A percentile compares a stretch with the other conserved stretches of the same genome.
Evolutionary conservation across 768 basidiomycete species (phyloP).

Genomic region (Mycena rebaudengoi): DNA sequence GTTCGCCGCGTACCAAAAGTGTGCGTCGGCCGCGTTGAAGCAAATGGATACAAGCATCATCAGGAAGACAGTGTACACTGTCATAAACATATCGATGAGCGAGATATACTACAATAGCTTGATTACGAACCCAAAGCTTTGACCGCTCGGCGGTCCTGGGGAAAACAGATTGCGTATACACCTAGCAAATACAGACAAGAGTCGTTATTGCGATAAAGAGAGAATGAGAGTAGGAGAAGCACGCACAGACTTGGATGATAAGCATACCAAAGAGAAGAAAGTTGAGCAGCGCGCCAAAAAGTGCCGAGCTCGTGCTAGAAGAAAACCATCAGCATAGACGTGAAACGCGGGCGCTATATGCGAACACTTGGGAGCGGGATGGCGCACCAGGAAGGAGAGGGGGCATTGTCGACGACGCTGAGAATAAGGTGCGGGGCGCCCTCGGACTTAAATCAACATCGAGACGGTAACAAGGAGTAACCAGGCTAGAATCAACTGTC

Average conservation of each 20-base stretch:
- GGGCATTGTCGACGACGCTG: no score
- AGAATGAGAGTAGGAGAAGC: no score
- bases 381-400: no score
- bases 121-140: slow-evolving; percentile 29
- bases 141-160: slow-evolving; percentile 26
- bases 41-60: slow-evolving; percentile 33
- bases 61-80: slow-evolving; percentile 34
- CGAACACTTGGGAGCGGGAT: no score
- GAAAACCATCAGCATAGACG: no score
- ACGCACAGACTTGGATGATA: slow-evolving; percentile 37
- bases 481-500: no score
- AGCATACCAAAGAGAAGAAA: slow-evolving; percentile 37
- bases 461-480: no score
- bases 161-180: slow-evolving; percentile 32
- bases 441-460: no score
- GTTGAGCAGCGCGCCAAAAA: slow-evolving; percentile 30
- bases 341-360: no score
- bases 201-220: background rate
- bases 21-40: slow-evolving; percentile 34
- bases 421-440: no score
- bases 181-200: slow-evolving; percentile 13
- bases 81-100: no score
- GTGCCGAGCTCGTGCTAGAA: slow-evolving; percentile 15
- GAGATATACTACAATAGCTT: background rate
- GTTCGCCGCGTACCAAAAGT: slow-evolving; percentile 36